Conservation (phyloP, 2,329 filamentous ascomycete genomes). For the Xylariales sp. region DNA sequence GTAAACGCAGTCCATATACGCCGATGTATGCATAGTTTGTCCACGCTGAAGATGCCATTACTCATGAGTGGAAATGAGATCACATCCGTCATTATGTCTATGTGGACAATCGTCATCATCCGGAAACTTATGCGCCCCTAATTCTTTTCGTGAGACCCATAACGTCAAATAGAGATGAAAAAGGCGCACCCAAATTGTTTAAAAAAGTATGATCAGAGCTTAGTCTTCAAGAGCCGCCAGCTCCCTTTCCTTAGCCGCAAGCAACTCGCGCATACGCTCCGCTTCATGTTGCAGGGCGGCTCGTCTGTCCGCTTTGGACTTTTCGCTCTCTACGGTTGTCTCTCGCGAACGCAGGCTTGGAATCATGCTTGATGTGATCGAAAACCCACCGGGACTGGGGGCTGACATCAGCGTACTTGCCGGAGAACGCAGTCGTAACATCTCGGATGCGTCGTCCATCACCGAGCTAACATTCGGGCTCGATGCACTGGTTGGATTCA, state of each 20-base stretch:
- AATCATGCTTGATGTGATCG: conserved; percentile 48
- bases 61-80: conserved; percentile 4
- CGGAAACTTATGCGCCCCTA: neutral
- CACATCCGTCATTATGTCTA: neutral
- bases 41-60: conserved; percentile 20
- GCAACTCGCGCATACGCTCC: conserved; percentile 78
- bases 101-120: conserved; percentile 9
- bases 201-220: neutral
- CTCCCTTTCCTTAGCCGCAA: conserved; percentile 80
- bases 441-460: conserved; percentile 54
- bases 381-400: conserved; percentile 56
- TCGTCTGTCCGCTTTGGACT: conserved; percentile 69
- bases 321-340: conserved; percentile 59
- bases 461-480: conserved; percentile 39
- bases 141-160: neutral
- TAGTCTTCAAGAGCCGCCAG: conserved; percentile 64
- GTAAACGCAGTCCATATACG: conserved; percentile 23
- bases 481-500: conserved; percentile 65
- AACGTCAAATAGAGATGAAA: neutral
- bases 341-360: conserved; percentile 45
- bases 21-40: conserved; percentile 28
- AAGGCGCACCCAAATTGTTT: neutral
- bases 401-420: conserved; percentile 55
- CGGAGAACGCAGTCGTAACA: conserved; percentile 58
- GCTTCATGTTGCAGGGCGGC: conserved; percentile 77